Evolutionary conservation across 2,329 filamentous ascomycete genomes (phyloP), one percentile per base, ranked within the genome.

Genomic region (Neopestalotiopsis rosae): DNA sequence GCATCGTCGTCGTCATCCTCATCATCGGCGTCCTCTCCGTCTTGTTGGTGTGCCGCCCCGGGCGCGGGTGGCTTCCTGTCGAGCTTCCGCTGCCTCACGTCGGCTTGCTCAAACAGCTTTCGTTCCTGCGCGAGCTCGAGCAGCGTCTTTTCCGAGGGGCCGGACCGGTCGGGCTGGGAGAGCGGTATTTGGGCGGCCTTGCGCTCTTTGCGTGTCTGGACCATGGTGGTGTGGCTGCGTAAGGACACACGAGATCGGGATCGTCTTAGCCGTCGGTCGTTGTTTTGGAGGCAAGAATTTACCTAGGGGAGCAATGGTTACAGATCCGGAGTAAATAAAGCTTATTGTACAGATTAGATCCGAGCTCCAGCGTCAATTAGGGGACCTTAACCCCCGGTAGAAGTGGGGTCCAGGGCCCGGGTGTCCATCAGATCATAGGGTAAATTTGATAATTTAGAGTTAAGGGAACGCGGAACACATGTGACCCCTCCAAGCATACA

Each of bases 101-200:
- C 81, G n/a, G 85, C 83, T 78, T 85, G 79, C 67, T 83, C 81
- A 78, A 90, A 83, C 73, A 92, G 81, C 77, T 89, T 78, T 72
- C 88, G 86, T 72, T 93, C 87, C 66, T 91, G 85, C 69, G 93
- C 93, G 38, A 95, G 78, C 68, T 95, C 85, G 69, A 94, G 85
- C n/a, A 96, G 85, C 0, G 93, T 95, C 78, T 91, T 87, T 58
- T 89, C 85, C 5, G 81, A 81, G 0, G 85, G 90, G 1, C 79
- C 87, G 65, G 88, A 89, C 69, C 90, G 88, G 79, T 94, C 90
- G 40, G 92, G 92, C n/a, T 92, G 89, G 65, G 83, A 81, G 69
- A 94, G 85, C 73, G 89, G 89, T 78, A 93, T 86, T 69, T 86
- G 77, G 58, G 85, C 79, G 61, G 81, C 80, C 73, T 84, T 81